Percentiles rank a stretch among this genome's conserved stretches.
These are phyloP conservation scores for Trichoderma sp. DNA, from an alignment of 2,329 filamentous ascomycete species.

Conservation along the genomic window DNA sequence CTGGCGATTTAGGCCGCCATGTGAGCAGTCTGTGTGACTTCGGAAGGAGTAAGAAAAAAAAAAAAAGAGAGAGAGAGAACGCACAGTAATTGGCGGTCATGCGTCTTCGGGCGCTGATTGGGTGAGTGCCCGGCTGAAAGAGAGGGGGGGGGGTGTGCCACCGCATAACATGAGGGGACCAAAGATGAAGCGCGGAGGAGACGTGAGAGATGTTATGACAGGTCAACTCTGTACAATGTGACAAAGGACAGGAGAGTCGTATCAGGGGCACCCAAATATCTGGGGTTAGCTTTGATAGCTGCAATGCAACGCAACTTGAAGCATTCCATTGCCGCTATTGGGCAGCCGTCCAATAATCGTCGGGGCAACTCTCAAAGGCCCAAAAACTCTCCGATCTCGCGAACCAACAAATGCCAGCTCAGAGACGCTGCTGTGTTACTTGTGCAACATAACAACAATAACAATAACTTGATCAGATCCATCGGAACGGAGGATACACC, in stretches of 20 bases:
- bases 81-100: neutral
- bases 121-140: neutral
- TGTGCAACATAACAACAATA: neutral
- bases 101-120: neutral
- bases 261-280: constrained; percentile 12
- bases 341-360: neutral
- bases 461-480: neutral
- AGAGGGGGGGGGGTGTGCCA: neutral
- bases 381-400: neutral
- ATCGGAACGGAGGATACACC: neutral
- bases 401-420: constrained; percentile 1
- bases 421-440: neutral
- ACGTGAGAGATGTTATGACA: neutral
- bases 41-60: neutral
- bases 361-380: neutral
- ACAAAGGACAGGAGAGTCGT: constrained; percentile 1
- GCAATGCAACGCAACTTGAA: constrained; percentile 10
- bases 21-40: constrained; percentile 1
- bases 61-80: neutral
- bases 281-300: constrained; percentile 11
- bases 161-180: neutral
- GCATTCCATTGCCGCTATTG: neutral
- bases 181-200: neutral
- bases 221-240: neutral
- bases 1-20: neutral